phyloP scores from a whole-genome alignment of 768 basidiomycete species.

The Leucocoprinus leucothites region DNA sequence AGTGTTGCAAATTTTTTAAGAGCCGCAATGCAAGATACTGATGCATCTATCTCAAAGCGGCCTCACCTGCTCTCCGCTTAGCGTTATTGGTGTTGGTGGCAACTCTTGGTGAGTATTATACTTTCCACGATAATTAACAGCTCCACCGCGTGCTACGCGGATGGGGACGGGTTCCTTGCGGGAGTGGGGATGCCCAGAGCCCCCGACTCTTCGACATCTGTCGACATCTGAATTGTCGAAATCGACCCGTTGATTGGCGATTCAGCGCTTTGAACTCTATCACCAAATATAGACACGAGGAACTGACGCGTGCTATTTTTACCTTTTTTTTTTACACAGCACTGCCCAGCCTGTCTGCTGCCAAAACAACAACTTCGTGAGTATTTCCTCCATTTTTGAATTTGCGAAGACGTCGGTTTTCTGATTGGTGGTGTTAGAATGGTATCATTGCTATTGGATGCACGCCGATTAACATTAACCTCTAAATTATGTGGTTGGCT shows the following conservation, averaged over 20 bases:
- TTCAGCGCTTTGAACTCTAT: too few relatives aligned
- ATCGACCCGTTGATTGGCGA: neutral
- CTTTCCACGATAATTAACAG: neutral
- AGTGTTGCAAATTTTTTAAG: conserved; percentile 1
- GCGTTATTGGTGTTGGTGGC: conserved; percentile 21
- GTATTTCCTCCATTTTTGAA: conserved; percentile 12
- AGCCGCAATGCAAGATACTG: neutral
- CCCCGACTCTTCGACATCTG: too few relatives aligned
- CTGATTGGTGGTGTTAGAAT: conserved; percentile 18
- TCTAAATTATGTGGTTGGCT: conserved; percentile 13
- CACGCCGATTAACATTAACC: conserved; percentile 32
- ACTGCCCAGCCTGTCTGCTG: conserved; percentile 34
- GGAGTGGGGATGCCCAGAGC: too few relatives aligned
- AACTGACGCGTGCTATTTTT: neutral
- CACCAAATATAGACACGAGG: neutral
- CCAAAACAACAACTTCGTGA: conserved; percentile 32
- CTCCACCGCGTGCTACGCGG: neutral
- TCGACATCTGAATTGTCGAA: conserved; percentile 2
- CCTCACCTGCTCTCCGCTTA: conserved; percentile 28
- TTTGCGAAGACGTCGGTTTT: neutral
- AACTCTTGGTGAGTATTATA: conserved; percentile 20
- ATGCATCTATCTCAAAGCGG: conserved; percentile 22
- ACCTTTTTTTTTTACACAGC: conserved; percentile 4
- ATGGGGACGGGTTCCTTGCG: neutral
- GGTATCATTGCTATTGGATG: conserved; percentile 36